Evolutionary conservation across 2,329 filamentous ascomycete species (phyloP), one percentile per base, ranked within the genome.

Genomic region (Boeremia lycopersici): DNA sequence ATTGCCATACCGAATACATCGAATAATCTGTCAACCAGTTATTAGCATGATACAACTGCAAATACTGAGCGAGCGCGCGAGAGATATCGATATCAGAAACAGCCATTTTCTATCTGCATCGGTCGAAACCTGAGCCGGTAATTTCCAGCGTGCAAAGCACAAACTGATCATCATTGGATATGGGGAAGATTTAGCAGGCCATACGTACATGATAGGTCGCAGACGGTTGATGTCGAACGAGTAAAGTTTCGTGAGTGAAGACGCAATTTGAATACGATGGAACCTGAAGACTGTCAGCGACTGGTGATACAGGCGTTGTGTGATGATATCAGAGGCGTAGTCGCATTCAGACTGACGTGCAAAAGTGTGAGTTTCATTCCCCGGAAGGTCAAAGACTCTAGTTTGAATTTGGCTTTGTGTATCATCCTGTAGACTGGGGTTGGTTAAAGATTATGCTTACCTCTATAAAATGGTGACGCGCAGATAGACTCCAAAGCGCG

Each of bases 381-480:
- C 63, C 67, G 57, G 39, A 63, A 69, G 74, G 73, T 77, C 74
- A 77, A 77, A 77, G 74, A 77, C 74, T 77, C 74, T 76, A 77
- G 74, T 77, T 77, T 77, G 73, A 69, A 72, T 66, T 69, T 69
- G 70, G 72, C 72, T 74, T 72, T 72, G 65, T 70, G 64, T 73
- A 67, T 77, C 74, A 76, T 77, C 74, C 73, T 69, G 57, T 64
- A 65, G 57, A 54, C 50, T 49, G 48, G 45, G 46, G 43, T 41
- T 38, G 19, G 36, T 50, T 41, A 23, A 15, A 12, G 41, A 53
- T 45, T 33, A 45, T 19, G 59, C 67, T 40, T 64, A 60, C 65
- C 56, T 56, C 17, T n/a, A 15, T n/a, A 17, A 39, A 23, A 13
- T 19, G 13, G 34, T 34, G 31, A 33, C 10, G 39, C 44, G 48